Percentiles rank a stretch among this genome's conserved stretches.
These are phyloP conservation scores for Solanum stenotomum DNA, from an alignment of 257 asterid genomes.

Conservation along the genomic window DNA sequence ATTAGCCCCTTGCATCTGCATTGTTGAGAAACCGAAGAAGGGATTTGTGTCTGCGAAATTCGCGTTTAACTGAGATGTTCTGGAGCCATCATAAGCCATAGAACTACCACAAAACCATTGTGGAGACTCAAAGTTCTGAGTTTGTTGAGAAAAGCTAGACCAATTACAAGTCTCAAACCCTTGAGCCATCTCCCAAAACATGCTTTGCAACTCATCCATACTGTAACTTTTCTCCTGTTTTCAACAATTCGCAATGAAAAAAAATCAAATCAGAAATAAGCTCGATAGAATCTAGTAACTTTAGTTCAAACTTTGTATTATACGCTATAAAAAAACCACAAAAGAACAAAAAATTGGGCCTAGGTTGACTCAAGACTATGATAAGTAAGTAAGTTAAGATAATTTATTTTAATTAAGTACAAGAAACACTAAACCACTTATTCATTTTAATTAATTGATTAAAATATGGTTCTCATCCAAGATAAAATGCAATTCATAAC, in stretches of 20 bases:
- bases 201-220: slow-evolving; percentile 49
- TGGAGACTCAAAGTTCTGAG: slow-evolving; percentile 1
- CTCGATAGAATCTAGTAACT: neutral
- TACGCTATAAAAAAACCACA: neutral
- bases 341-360: neutral
- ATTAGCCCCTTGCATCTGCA: slow-evolving; percentile 1
- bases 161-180: slow-evolving; percentile 34
- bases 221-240: slow-evolving; percentile 49
- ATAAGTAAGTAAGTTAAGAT: neutral
- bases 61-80: slow-evolving; percentile 9
- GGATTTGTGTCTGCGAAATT: neutral
- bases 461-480: neutral
- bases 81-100: neutral
- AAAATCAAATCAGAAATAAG: neutral
- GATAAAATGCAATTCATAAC: neutral
- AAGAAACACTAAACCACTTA: neutral
- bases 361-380: neutral
- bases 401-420: neutral
- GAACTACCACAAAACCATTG: slow-evolving; percentile 18
- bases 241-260: neutral
- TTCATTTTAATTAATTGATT: neutral
- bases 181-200: slow-evolving; percentile 75
- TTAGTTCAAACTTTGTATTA: no score
- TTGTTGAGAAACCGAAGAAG: neutral
- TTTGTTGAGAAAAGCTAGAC: slow-evolving; percentile 7